Conservation (phyloP, 1,284 basidiomycete species). For the Tranzscheliella williamsii region DNA sequence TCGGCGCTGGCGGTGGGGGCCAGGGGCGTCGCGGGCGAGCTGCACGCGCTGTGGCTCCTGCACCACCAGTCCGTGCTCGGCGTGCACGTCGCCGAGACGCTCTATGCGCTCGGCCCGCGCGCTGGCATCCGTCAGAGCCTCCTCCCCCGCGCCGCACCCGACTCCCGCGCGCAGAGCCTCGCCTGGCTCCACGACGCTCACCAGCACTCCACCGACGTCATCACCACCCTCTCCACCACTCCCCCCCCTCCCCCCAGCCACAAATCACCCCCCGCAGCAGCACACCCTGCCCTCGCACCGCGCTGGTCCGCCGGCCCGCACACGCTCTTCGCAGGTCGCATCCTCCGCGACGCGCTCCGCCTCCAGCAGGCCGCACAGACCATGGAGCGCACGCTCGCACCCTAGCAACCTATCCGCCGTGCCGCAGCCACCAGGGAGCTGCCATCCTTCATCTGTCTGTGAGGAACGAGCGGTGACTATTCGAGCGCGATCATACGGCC, state of each 20-base stretch:
- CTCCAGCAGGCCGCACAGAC: background rate
- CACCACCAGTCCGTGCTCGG: constrained; percentile 40
- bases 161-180: background rate
- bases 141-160: no score
- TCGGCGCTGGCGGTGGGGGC: background rate
- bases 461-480: no score
- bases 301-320: no score
- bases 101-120: constrained; percentile 36
- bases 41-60: constrained; percentile 43
- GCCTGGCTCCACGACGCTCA: background rate
- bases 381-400: background rate
- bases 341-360: background rate
- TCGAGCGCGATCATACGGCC: no score
- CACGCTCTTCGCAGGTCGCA: background rate
- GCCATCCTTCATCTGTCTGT: no score
- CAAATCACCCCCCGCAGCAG: no score
- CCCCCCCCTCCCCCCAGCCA: no score
- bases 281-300: no score
- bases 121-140: background rate
- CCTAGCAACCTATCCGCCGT: no score
- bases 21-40: background rate
- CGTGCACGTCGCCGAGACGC: constrained; percentile 52
- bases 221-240: no score
- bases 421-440: no score
- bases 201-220: background rate